A percentile compares a stretch with the other conserved stretches of the same genome.
Conservation (phyloP, 2,329 filamentous ascomycete species). For the Fusarium multiceps region DNA sequence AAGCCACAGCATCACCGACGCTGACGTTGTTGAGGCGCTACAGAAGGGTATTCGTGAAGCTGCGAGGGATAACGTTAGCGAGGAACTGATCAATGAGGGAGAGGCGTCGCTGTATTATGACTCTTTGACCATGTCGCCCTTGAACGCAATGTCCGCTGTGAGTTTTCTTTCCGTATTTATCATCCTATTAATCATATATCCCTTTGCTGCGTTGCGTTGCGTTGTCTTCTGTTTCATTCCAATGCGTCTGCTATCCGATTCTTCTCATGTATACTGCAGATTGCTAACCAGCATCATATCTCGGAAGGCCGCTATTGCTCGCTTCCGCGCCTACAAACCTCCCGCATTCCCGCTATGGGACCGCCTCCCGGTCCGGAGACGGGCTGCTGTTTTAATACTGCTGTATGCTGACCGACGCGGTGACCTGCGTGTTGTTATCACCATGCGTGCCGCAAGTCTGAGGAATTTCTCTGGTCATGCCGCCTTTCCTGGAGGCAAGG, state of each 20-base stretch:
- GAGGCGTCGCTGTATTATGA: conserved; percentile 67
- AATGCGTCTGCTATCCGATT: conserved; percentile 30
- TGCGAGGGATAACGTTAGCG: conserved; percentile 25
- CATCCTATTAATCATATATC: not conserved
- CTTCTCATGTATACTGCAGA: conserved; percentile 6
- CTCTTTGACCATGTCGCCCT: conserved; percentile 66
- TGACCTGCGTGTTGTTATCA: conserved; percentile 78
- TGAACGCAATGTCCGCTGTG: conserved; percentile 66
- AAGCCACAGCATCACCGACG: conserved; percentile 41
- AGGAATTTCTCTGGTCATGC: conserved; percentile 84
- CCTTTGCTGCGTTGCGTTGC: not conserved
- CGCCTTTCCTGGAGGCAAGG: conserved; percentile 85
- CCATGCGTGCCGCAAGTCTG: conserved; percentile 72
- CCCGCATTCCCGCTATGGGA: conserved; percentile 73
- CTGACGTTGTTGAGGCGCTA: conserved; percentile 45
- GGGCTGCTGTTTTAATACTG: conserved; percentile 88
- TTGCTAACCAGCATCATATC: conserved; percentile 36
- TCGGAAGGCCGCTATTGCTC: conserved; percentile 66
- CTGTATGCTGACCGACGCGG: conserved; percentile 87
- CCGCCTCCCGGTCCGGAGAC: conserved; percentile 69
- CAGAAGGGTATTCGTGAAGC: conserved; percentile 41
- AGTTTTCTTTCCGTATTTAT: conserved; percentile 48
- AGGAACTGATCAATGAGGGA: conserved; percentile 42
- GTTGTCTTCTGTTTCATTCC: not conserved
- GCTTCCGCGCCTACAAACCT: conserved; percentile 69